Evolutionary conservation across 179 eudicot genomes (phyloP).

Genomic region (Patellifolia procumbens): DNA sequence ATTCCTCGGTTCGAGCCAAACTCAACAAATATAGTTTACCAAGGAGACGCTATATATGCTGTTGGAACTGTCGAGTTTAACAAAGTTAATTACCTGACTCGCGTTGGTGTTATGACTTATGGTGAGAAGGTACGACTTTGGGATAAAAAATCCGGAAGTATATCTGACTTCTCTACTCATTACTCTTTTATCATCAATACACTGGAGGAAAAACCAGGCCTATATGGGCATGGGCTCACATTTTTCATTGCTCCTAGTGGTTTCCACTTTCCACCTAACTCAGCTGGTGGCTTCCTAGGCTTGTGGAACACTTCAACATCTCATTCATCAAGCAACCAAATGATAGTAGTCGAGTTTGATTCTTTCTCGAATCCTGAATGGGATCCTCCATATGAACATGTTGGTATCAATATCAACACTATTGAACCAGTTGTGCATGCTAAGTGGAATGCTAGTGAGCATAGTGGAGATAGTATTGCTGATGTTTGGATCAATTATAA

Average conservation of each 20-base stretch:
- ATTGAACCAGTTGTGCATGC: slow-evolving; percentile 27
- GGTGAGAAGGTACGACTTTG: slow-evolving; percentile 34
- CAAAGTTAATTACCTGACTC: slow-evolving; percentile 28
- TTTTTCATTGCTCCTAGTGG: slow-evolving; percentile 47
- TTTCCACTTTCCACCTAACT: slow-evolving; percentile 47
- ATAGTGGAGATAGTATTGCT: slow-evolving; percentile 38
- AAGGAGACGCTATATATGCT: slow-evolving; percentile 34
- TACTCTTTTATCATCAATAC: slow-evolving; percentile 42
- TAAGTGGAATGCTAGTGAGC: slow-evolving; percentile 50
- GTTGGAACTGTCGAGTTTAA: slow-evolving; percentile 40
- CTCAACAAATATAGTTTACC: background rate
- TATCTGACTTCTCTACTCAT: slow-evolving; percentile 43
- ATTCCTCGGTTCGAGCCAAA: background rate
- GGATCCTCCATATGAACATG: slow-evolving; percentile 52
- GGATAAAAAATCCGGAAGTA: slow-evolving; percentile 22
- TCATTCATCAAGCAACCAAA: slow-evolving; percentile 17
- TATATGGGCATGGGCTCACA: slow-evolving; percentile 40
- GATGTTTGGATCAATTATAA: slow-evolving; percentile 49
- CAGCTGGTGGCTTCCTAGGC: slow-evolving; percentile 52
- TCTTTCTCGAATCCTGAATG: slow-evolving; percentile 35
- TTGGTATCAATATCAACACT: slow-evolving; percentile 52
- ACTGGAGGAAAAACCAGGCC: background rate
- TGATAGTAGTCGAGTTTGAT: too few species aligned
- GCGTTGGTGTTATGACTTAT: slow-evolving; percentile 39
- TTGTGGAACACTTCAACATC: slow-evolving; percentile 45